Evolutionary conservation across 768 basidiomycete genomes (phyloP), one percentile per base, ranked within the genome.

Genomic region (Leucocoprinus birnbaumii): DNA sequence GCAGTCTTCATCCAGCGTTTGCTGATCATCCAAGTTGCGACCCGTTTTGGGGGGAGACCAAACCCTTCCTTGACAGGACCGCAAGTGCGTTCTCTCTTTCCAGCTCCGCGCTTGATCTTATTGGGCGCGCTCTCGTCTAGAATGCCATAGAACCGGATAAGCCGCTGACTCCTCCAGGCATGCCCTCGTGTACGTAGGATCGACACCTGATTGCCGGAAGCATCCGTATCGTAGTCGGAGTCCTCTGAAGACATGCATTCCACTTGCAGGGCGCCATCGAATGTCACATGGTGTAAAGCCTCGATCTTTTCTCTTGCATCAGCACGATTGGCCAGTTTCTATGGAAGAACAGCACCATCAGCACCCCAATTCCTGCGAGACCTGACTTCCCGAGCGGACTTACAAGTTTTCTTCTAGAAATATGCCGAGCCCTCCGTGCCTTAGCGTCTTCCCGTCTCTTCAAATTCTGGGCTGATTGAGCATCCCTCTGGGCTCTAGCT

Each of bases 231-330:
- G 47, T 68, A 70, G 58, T 83, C 82, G 13, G 88, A 89, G 65
- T 91, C 89, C 59, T 91, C 89, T 26, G 84, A 86, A 24, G 89
- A 91, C 84, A 90, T 88, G 67, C 87, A 90, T 45, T 90, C 89
- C 18, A 82, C 58, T 57, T 86, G 83, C 54, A 91, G 67, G 13
- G 89, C 87, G 13, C 82, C 81, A 62, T 89, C 86, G 62, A 90
- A 90, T 13, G 72, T 76, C 22, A 81, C 72, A 65, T 89, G 83
- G 52, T 82, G 77, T 56, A 88, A 85, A 0, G 63, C 69, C 22
- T 68, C 68, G 22, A 82, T 66, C 51, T 76, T 80, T 59, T 81
- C 71, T 21, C 89, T 78, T 24, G 80, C 74, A 24, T 82, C 83
- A 8, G 79, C 76, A 19, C 89, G 87, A 66, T 80, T 82, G 51